phyloP scores from a whole-genome alignment of 2,329 filamentous ascomycete genomes.

The Diplodia intermedia region DNA sequence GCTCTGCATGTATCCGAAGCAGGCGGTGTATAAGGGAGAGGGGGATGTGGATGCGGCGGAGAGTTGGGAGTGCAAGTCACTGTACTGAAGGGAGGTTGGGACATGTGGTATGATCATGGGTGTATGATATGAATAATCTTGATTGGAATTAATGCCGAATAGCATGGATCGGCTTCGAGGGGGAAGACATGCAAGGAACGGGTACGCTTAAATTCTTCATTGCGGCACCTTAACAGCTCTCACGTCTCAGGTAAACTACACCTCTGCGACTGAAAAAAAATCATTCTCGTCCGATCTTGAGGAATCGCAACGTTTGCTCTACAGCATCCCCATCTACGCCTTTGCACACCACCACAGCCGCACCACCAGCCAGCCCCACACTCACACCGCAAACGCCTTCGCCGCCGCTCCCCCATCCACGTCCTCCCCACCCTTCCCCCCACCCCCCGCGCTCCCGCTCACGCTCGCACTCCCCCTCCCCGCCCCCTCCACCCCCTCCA shows the following conservation, averaged over 20 bases:
- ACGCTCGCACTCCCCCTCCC: background rate
- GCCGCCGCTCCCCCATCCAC: background rate
- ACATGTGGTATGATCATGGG: background rate
- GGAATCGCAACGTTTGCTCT: no score
- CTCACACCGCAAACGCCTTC: slow-evolving; percentile 11
- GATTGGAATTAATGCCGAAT: background rate
- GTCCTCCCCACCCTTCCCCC: background rate
- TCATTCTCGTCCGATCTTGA: no score
- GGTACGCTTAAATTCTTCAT: no score
- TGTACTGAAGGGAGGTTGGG: slow-evolving; percentile 17
- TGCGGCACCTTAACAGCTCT: no score
- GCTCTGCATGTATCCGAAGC: slow-evolving; percentile 45
- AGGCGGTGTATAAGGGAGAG: slow-evolving; percentile 40
- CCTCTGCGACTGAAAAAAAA: no score
- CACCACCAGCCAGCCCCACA: background rate
- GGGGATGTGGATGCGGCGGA: slow-evolving; percentile 41
- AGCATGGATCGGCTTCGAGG: no score
- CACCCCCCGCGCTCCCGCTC: background rate
- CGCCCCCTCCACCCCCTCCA: background rate
- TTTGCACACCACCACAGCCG: no score
- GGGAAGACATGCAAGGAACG: no score
- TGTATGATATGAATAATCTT: background rate
- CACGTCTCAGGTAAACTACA: no score
- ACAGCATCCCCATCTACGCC: no score
- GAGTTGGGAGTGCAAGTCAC: slow-evolving; percentile 41